Percentiles rank a stretch among this genome's conserved stretches.
Conservation (phyloP, 768 basidiomycete genomes). For the Lactifluus pinguis region DNA sequence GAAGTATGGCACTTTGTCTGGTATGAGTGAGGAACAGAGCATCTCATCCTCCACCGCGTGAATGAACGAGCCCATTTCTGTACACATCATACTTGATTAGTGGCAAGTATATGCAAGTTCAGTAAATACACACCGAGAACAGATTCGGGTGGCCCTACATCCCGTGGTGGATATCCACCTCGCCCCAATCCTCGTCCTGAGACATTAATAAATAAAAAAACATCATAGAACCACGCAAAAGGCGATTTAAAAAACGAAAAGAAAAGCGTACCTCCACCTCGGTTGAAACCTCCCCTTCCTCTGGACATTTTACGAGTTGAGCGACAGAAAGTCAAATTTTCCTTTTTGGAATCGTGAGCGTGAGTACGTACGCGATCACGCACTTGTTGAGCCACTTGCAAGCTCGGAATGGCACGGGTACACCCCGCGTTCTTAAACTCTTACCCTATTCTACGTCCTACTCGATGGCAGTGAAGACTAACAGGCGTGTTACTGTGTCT, state of each 20-base stretch:
- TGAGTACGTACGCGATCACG: not conserved
- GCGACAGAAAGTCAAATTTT: not conserved
- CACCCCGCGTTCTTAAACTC: not conserved
- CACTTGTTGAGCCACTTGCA: constrained; percentile 1
- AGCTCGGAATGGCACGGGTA: not conserved
- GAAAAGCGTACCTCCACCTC: constrained; percentile 38
- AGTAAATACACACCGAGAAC: constrained; percentile 48
- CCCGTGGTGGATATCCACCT: constrained; percentile 55
- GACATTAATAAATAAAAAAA: constrained; percentile 13
- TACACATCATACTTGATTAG: constrained; percentile 9
- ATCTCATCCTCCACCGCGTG: constrained; percentile 98
- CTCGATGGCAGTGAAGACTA: constrained; percentile 1
- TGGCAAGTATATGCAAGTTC: not conserved
- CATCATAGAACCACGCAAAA: not conserved
- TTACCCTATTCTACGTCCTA: not conserved
- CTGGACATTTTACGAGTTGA: constrained; percentile 35
- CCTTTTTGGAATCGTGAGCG: not conserved
- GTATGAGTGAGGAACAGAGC: constrained; percentile 79
- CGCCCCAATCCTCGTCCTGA: constrained; percentile 54
- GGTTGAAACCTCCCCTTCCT: constrained; percentile 33
- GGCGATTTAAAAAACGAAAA: not conserved
- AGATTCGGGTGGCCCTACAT: constrained; percentile 69
- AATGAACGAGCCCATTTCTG: constrained; percentile 87
- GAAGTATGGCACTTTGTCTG: constrained; percentile 96
- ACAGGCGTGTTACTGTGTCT: not conserved